phyloP scores from a whole-genome alignment of 73 alveolate species.

The Stentor roeselii region DNA sequence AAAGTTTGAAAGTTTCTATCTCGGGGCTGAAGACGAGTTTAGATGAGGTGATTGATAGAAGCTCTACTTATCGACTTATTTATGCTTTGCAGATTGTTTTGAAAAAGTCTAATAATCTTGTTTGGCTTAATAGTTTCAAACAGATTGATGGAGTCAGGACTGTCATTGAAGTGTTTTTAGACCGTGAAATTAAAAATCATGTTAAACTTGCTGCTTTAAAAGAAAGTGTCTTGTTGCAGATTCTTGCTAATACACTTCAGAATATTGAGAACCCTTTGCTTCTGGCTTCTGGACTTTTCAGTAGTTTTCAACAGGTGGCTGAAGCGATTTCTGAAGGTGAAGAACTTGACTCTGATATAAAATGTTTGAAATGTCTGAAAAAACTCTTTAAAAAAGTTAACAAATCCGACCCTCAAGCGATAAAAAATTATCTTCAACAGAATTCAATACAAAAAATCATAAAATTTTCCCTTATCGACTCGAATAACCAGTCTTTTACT shows the following conservation, averaged over 20 bases:
- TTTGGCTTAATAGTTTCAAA: constrained; percentile 19
- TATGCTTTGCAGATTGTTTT: constrained; percentile 48
- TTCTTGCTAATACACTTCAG: not conserved
- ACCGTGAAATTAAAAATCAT: not conserved
- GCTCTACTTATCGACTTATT: constrained; percentile 47
- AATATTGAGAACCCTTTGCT: not conserved
- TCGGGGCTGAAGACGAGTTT: constrained; percentile 18
- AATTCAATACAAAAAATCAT: not conserved
- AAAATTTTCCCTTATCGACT: not conserved
- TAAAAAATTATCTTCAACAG: too few species aligned
- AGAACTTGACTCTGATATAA: not conserved
- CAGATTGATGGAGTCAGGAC: constrained; percentile 11
- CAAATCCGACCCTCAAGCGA: not conserved
- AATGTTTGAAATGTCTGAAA: not conserved
- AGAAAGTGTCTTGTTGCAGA: not conserved
- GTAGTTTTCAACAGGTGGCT: constrained; percentile 19
- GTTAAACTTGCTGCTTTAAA: not conserved
- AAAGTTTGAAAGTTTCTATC: not conserved
- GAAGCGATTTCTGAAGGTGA: not conserved
- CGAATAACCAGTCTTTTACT: not conserved
- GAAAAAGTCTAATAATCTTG: not conserved
- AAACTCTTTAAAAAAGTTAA: not conserved
- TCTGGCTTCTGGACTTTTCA: not conserved
- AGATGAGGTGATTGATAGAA: constrained; percentile 42
- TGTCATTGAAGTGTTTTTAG: not conserved